phyloP scores from a whole-genome alignment of 176 grass and related monocot species.

The Tillandsia fasciculata region DNA sequence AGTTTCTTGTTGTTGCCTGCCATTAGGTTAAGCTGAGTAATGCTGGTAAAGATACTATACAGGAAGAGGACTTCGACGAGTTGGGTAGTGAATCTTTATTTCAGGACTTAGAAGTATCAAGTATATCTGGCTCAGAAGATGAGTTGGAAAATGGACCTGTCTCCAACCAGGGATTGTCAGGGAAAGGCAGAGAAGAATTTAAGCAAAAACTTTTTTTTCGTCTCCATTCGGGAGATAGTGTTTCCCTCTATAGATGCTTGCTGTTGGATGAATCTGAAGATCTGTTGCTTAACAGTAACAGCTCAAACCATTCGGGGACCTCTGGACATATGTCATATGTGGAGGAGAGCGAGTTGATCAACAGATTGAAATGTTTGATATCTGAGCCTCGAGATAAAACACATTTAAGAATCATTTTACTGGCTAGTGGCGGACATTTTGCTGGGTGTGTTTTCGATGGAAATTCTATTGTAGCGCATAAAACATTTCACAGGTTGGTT shows the following conservation, averaged over 20 bases:
- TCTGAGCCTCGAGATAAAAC: conserved; percentile 57
- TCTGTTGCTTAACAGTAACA: conserved; percentile 29
- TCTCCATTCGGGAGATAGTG: conserved; percentile 31
- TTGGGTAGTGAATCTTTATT: conserved; percentile 51
- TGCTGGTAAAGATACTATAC: conserved; percentile 83
- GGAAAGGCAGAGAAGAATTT: conserved; percentile 56
- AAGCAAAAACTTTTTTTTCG: conserved; percentile 68
- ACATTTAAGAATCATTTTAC: conserved; percentile 60
- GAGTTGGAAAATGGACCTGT: conserved; percentile 49
- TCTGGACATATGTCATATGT: conserved; percentile 29
- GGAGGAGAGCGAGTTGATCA: conserved; percentile 51
- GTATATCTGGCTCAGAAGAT: conserved; percentile 90
- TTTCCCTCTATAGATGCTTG: conserved; percentile 66
- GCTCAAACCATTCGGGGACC: conserved; percentile 32
- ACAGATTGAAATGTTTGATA: conserved; percentile 50
- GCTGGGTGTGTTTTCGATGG: conserved; percentile 94
- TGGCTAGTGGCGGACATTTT: conserved; percentile 89
- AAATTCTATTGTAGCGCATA: conserved; percentile 64
- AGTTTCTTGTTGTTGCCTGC: conserved; percentile 4
- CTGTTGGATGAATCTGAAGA: conserved; percentile 85
- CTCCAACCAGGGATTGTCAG: conserved; percentile 21
- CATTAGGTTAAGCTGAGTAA: conserved; percentile 70
- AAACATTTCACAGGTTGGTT: conserved; percentile 93
- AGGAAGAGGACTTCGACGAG: conserved; percentile 78
- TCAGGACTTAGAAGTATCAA: conserved; percentile 79